Base-by-base conservation (phyloP, 208 protist species). In the Wallacemonas rigidus region DNA sequence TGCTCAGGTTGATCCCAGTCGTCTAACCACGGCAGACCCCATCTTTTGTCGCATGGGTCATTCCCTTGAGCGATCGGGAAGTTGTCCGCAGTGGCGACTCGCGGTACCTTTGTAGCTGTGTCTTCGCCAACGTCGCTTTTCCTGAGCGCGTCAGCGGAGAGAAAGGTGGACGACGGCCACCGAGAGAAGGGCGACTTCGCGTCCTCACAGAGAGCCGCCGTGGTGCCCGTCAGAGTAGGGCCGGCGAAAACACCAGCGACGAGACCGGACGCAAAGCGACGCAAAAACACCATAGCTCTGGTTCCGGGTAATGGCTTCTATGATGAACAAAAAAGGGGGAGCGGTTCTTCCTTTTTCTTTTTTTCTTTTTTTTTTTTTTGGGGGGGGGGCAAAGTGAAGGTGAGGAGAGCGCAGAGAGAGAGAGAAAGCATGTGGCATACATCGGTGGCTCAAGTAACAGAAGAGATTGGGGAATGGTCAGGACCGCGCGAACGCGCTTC, bases 11-110 rank as follows among this genome's bases (percentile, higher is more conserved):
- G 67, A 69, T 92, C 87, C 87, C 87, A 92, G 79, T 92, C 84
- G 3, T 88, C 75, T 1, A 83, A 76, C 87, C 87, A 92, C 48
- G 54, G 61, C 45, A 90, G 71, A 48, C 87, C 84, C 85, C 87
- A 92, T 12, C 76, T 82, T 63, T 85, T 87, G 17, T 82, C 72
- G 47, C 4, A 6, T 15, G 56, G 43, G 56, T 43, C 38, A 7
- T 7, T 15, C 36, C 56, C 56, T 38, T 38, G 17, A 3, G 56
- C 56, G 36, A 62, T 9, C 3, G 38, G 56, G 56, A 56, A 56
- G 6, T 9, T 56, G 26, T 6, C 5, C 7, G 51, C 45, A 26
- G 26, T 26, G 26, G 26, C 26, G 26, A 26, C 26, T 26, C 26
- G 26, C 26, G 26, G 26, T 26, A 26, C 26, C 26, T 26, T 26